Evolutionary conservation across 305 asterid species (phyloP).

Genomic region (Plantago coronopus): DNA sequence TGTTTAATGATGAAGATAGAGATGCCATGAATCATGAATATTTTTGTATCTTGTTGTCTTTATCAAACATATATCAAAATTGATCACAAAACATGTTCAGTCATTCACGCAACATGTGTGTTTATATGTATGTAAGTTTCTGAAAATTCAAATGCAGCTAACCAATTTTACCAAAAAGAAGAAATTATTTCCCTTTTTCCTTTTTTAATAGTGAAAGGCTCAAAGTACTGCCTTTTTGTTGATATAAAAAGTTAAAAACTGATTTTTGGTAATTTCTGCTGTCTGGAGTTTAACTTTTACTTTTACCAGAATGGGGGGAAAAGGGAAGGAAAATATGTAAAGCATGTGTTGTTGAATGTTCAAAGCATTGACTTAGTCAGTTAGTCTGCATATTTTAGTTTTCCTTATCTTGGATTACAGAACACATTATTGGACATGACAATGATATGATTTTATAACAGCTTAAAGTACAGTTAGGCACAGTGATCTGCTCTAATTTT

Average conservation of each 20-base stretch:
- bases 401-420: background rate
- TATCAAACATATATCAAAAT: constrained; percentile 4
- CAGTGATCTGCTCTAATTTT: too few relatives aligned
- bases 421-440: background rate
- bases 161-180: too few relatives aligned
- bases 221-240: too few relatives aligned
- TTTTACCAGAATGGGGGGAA: background rate
- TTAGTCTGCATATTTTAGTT: background rate
- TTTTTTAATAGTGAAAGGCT: too few relatives aligned
- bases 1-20: constrained; percentile 14
- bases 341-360: constrained; percentile 1
- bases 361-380: background rate
- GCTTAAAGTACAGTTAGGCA: too few relatives aligned
- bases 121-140: background rate
- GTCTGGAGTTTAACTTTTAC: too few relatives aligned
- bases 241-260: too few relatives aligned
- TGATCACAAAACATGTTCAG: constrained; percentile 7
- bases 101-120: constrained; percentile 12
- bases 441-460: too few relatives aligned
- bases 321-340: background rate
- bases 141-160: background rate
- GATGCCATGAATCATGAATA: background rate
- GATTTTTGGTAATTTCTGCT: too few relatives aligned
- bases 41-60: background rate
- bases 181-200: too few relatives aligned